Base-by-base conservation (phyloP, 208 protist species). In the Sergeia podlipaevii region DNA sequence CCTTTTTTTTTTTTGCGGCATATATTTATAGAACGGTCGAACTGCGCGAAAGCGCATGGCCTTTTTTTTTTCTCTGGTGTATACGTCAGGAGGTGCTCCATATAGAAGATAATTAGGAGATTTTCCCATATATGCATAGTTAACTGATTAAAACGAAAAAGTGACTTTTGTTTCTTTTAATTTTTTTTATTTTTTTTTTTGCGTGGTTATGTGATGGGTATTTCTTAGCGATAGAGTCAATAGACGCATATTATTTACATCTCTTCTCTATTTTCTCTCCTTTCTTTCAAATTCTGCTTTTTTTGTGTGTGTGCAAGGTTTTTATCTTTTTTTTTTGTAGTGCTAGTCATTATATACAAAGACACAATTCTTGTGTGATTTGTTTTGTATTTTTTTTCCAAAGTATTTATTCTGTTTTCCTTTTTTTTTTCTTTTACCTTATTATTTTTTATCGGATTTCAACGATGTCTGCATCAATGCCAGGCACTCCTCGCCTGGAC, bases 381-480 rank as follows among this genome's bases (percentile, higher is more conserved):
- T 30, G 10, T 32, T 37, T 61, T 39, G 20, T 6, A 24, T 61
- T 29, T 38, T 17, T 34, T 5, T 59, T 21, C 6, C n/a, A n/a
- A n/a, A n/a, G n/a, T n/a, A n/a, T 38, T 32, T 5, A 29, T 49
- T 47, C 30, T 60, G 23, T 0, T 36, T 30, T 38, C 0, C 33
- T 62, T 44, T 54, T 53, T 60, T 60, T 50, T 50, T 42, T 54
- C 0, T 53, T 67, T 33, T 67, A 15, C 13, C 15, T 57, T 3
- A 34, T 50, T 39, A 3, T 47, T 45, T 47, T 21, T 57, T 0
- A 57, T 38, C 5, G 4, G 26, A 20, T 73, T 45, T 2, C 24
- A 37, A 60, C 0, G 1, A 55, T 62, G 41, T 59, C 50, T 38
- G 29, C 46, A n/a, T n/a, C n/a, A n/a, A n/a, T n/a, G n/a, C n/a